phyloP scores from a whole-genome alignment of 2,329 filamentous ascomycete species.

The Ramularia endophylla region DNA sequence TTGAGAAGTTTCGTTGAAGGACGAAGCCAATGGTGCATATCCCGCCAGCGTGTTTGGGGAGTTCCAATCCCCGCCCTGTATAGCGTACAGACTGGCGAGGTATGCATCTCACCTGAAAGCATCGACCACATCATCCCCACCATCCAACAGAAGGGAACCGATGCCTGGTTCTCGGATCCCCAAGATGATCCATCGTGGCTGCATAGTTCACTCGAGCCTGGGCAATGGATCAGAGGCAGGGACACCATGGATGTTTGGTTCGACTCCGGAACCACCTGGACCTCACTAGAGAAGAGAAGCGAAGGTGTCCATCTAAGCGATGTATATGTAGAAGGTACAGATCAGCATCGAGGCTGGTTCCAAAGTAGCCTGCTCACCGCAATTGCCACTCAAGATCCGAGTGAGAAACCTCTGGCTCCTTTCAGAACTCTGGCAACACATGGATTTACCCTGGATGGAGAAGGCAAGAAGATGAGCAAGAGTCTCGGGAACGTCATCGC shows the following conservation, averaged over 20 bases:
- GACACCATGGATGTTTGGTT: conserved; percentile 99
- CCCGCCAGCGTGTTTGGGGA: conserved; percentile 90
- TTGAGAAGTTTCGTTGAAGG: conserved; percentile 81
- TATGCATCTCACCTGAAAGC: conserved; percentile 71
- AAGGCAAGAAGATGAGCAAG: conserved; percentile 99
- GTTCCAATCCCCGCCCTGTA: conserved; percentile 93
- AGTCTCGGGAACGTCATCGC: conserved; percentile 84
- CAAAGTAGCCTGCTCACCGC: conserved; percentile 91
- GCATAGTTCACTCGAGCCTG: conserved; percentile 52
- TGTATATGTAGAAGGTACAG: conserved; percentile 87
- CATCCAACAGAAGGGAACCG: conserved; percentile 71
- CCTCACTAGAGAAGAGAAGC: conserved; percentile 38
- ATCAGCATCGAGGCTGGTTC: conserved; percentile 98
- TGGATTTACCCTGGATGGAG: conserved; percentile 83
- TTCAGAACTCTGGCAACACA: conserved; percentile 92
- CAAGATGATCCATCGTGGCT: conserved; percentile 73
- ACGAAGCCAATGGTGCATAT: conserved; percentile 96
- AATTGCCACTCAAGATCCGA: conserved; percentile 56
- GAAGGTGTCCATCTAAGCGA: conserved; percentile 55
- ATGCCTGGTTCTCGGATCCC: conserved; percentile 90
- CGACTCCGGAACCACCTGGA: conserved; percentile 95
- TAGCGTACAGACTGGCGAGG: conserved; percentile 53
- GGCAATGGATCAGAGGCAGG: conserved; percentile 64
- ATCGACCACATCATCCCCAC: conserved; percentile 79
- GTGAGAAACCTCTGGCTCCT: conserved; percentile 51